Conservation (phyloP, 176 grass and related monocot genomes). For the Puccinellia tenuiflora region DNA sequence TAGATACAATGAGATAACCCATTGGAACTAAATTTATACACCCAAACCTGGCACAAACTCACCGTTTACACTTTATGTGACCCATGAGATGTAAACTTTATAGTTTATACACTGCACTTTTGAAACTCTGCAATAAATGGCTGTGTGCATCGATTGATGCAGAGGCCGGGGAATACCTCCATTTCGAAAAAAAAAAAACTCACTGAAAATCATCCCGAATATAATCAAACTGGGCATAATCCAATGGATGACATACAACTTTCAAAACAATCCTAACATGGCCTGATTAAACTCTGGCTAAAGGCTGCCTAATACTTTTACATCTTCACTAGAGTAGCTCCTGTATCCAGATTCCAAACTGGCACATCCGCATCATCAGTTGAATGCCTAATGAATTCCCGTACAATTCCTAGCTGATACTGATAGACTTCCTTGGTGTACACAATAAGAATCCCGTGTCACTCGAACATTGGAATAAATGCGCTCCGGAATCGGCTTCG, state of each 20-base stretch:
- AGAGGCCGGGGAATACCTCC: too few species aligned
- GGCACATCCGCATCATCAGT: background rate
- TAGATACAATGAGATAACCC: background rate
- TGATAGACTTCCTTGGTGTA: background rate
- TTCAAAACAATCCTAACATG: too few species aligned
- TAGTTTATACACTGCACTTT: too few species aligned
- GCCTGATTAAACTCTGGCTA: background rate
- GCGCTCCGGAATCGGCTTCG: background rate
- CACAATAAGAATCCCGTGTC: background rate
- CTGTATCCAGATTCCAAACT: background rate
- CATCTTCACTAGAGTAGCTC: background rate
- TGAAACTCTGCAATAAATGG: too few species aligned
- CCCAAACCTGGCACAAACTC: background rate
- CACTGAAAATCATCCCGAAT: background rate
- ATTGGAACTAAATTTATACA: background rate
- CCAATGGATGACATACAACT: background rate
- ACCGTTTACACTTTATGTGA: too few species aligned
- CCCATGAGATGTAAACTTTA: too few species aligned
- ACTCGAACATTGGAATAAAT: background rate
- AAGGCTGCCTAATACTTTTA: background rate
- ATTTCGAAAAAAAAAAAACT: too few species aligned
- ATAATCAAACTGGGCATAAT: background rate
- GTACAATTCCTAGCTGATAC: background rate
- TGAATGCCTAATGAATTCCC: background rate
- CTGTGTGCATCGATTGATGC: too few species aligned